Evolutionary conservation across 768 basidiomycete species (phyloP).

Genomic region (Naganishia vaughanmartiniae): DNA sequence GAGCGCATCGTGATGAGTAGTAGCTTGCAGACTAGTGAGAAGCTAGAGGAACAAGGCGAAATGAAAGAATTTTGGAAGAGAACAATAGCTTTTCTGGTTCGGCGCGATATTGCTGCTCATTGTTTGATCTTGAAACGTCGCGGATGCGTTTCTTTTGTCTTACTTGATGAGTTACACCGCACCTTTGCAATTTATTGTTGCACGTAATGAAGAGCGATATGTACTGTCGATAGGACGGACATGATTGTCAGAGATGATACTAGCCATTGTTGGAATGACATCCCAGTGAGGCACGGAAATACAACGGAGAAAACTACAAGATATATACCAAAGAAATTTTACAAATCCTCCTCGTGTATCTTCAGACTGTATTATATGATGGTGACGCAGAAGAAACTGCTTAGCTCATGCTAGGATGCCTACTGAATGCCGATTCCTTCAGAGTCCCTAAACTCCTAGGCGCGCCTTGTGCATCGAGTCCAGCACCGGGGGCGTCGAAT

Average conservation of each 20-base stretch:
- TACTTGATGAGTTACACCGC: background rate
- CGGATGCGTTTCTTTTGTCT: constrained; percentile 4
- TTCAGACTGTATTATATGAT: no score
- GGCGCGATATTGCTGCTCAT: background rate
- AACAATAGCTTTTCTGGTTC: background rate
- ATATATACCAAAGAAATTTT: background rate
- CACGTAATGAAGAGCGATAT: no score
- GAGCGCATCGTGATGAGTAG: background rate
- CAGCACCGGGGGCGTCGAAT: constrained; percentile 14
- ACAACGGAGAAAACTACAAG: background rate
- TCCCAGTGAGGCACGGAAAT: background rate
- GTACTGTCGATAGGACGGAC: no score
- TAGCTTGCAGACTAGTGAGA: background rate
- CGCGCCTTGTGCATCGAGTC: constrained; percentile 13
- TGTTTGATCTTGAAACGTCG: constrained; percentile 6
- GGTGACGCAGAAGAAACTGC: background rate
- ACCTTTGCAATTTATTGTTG: no score
- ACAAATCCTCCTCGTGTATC: background rate
- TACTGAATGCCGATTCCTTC: constrained; percentile 27
- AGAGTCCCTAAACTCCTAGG: constrained; percentile 27
- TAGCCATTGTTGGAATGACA: background rate
- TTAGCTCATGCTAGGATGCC: constrained; percentile 22
- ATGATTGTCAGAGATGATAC: no score
- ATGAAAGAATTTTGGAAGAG: background rate
- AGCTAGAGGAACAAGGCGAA: background rate